Evolutionary conservation across 192 early-diverging fungal species (phyloP), one percentile per base, ranked within the genome.

Genomic region (Dimargaris xerosporica): DNA sequence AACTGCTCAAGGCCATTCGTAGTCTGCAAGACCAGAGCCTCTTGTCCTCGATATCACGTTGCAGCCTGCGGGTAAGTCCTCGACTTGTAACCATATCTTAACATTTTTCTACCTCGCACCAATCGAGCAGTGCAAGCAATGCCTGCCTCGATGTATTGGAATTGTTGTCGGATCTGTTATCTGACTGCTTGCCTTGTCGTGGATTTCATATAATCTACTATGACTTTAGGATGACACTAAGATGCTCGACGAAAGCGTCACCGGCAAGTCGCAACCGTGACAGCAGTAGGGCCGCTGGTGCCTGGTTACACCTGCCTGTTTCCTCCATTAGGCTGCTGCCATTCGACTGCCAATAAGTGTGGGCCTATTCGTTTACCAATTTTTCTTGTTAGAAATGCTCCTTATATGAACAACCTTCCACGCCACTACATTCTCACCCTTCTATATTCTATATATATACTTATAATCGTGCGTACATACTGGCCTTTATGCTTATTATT

Each of bases 1-100:
- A 39, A 9, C 31, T 83, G 16, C 67, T 83, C 39, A 69, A 70
- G 25, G 72, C 75, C n/a, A 68, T 83, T 28, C 71, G 72, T 46
- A 61, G 62, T 21, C 21, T 70, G 9, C 73, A 79, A 61, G 58
- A 60, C n/a, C 39, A 17, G 17, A 44, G 39, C 10, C 17, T 60
- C 26, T 23, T 60, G 23, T 13, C 31, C n/a, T 19, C 52, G 52
- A 13, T 53, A 26, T 19, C 52, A n/a, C 19, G 23, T 25, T 26
- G 52, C 12, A n/a, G 26, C 52, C 26, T 26, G 4, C 21, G 26
- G 2, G 52, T 53, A 26, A 48, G 21, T 23, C 2, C 16, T 12
- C 19, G 1, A 12, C 4, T 17, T 23, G 2, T 23, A 48, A 3
- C 16, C 11, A 17, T 48, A 1, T 3, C 21, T 11, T 17, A 2